Conservation (phyloP, 163 green algal species). For the Volvox carteri region DNA sequence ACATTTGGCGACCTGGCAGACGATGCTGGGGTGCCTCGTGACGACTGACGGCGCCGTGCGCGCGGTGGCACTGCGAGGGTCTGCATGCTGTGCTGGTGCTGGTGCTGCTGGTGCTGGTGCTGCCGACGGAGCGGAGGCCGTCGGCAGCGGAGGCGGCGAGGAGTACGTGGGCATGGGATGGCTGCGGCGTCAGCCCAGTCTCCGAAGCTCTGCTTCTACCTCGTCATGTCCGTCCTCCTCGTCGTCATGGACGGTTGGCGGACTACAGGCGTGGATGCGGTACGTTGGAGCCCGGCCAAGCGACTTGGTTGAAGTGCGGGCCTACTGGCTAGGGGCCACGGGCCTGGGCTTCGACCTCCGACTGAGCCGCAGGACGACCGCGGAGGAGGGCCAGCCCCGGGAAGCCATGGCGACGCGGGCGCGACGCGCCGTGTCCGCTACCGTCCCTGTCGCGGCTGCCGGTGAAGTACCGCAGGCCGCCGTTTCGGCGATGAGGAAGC, state of each 20-base stretch:
- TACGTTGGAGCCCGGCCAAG: neutral
- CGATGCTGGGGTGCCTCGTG: neutral
- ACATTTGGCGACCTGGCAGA: neutral
- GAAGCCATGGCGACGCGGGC: neutral
- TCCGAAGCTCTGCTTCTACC: neutral
- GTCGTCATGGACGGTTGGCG: neutral
- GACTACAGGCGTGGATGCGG: conserved; percentile 7
- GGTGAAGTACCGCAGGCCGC: neutral
- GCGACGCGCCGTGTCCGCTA: neutral
- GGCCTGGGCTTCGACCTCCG: neutral
- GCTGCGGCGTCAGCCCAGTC: neutral
- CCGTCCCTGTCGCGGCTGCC: neutral
- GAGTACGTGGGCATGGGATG: neutral
- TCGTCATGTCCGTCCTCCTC: neutral
- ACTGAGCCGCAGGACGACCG: neutral
- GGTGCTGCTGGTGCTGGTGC: neutral
- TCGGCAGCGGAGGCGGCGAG: no score
- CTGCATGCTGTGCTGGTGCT: neutral
- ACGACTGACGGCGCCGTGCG: no score
- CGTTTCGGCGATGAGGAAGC: neutral
- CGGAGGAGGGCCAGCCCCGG: neutral
- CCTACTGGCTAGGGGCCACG: neutral
- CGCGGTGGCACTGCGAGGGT: neutral
- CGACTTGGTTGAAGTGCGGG: conserved; percentile 1
- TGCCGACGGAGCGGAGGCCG: no score